Base-by-base conservation (phyloP, 306 rosid species). In the Lathyrus tuberosus region DNA sequence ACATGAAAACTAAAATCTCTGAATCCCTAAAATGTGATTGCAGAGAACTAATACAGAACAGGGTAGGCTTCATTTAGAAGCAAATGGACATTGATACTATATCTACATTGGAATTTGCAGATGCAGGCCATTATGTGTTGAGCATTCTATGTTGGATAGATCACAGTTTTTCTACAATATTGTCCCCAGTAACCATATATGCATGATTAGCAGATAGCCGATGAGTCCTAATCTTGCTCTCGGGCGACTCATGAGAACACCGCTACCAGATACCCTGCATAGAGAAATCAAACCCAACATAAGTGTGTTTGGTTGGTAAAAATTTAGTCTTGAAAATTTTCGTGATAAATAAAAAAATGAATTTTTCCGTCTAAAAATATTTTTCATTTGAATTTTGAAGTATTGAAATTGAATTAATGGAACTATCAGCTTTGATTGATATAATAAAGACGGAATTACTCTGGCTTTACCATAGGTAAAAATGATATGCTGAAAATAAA, bases 251-350 rank as follows among this genome's bases (percentile, higher is more conserved):
- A 89, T 95, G 52, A 95, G 82, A 80, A 85, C 78, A 56, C 99
- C 78, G 61, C 99, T 89, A 26, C 99, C 89, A 13, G 97, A 89
- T 54, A 86, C 95, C 97, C 97, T 95, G 96, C 84, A 84, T 33
- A 73, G 18, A 69, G 57, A 79, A 69, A 74, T 31, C 38, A 40
- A 69, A 40, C 51, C 11, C 65, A 47, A 48, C 8, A 62, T 62
- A 35, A 30, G 44, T 18, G 52, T 30, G 62, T 63, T 31, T 42
- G 30, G 67, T 38, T 12, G 11, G 42, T 35, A 58, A 35, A 67
- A 24, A 0, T 48, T 66, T 5, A 16, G 70, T 6, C 9, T 53
- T 28, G 28, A 76, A 76, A 41, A 5, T 68, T 41, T 48, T 17
- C 14, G 49, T 37, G 53, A 67, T 44, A 41, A 56, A 47, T 48